Evolutionary conservation across 768 basidiomycete species (phyloP).

Genomic region (Tylopilus intermedius): DNA sequence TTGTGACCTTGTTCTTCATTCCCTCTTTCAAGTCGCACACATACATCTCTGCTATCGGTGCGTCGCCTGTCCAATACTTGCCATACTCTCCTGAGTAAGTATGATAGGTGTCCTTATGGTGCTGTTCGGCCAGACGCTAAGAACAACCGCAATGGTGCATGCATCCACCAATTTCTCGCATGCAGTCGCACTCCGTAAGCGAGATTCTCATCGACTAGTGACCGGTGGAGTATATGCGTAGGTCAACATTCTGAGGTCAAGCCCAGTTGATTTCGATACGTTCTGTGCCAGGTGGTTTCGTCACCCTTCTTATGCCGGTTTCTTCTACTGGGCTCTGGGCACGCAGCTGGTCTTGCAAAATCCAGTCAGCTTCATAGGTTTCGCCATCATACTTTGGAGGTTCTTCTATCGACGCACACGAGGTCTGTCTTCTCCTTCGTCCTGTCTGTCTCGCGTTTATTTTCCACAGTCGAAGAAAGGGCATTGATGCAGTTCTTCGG

Average conservation of each 20-base stretch:
- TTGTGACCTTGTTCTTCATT: constrained; percentile 61
- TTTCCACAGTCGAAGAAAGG: constrained; percentile 67
- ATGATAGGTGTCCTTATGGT: constrained; percentile 59
- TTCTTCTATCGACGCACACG: constrained; percentile 83
- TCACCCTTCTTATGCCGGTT: constrained; percentile 95
- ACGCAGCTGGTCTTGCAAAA: constrained; percentile 92
- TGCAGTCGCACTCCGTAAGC: constrained; percentile 71
- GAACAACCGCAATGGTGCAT: constrained; percentile 94
- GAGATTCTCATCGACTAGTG: constrained; percentile 70
- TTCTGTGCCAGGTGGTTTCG: constrained; percentile 45
- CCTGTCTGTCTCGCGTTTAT: constrained; percentile 4
- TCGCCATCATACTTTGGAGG: constrained; percentile 64
- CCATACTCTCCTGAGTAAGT: not conserved
- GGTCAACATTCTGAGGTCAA: constrained; percentile 25
- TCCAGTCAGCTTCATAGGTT: constrained; percentile 64
- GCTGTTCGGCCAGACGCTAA: constrained; percentile 66
- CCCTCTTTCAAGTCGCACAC: constrained; percentile 58
- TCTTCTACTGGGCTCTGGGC: constrained; percentile 96
- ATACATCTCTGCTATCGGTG: constrained; percentile 60
- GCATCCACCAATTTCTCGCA: constrained; percentile 94
- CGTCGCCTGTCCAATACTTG: constrained; percentile 16
- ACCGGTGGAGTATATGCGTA: constrained; percentile 88
- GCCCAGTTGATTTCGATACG: not conserved
- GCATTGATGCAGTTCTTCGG: constrained; percentile 86
- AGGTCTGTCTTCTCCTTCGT: constrained; percentile 46